phyloP scores from a whole-genome alignment of 306 rosid species.

The Betula pendula region DNA sequence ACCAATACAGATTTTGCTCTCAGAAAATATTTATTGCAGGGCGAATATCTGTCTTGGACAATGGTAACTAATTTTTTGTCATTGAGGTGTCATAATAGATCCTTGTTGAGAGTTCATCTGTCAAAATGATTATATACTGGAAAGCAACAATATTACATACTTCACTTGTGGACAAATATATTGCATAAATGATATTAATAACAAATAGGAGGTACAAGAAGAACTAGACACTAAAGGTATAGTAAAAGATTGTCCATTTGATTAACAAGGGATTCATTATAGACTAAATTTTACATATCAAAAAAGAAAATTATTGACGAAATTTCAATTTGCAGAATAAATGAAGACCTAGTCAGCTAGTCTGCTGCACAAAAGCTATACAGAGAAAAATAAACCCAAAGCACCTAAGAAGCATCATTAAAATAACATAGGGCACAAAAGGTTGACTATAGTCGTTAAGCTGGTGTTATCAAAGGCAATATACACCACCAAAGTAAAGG shows the following conservation, averaged over 20 bases:
- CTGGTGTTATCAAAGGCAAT: not conserved
- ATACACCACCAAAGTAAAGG: not conserved
- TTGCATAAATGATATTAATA: not conserved
- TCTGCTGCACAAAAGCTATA: not conserved
- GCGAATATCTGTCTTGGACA: not conserved
- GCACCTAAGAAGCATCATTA: not conserved
- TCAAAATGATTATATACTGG: slow-evolving; percentile 7
- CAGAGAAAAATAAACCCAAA: not conserved
- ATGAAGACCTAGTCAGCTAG: not conserved
- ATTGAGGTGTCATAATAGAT: not conserved
- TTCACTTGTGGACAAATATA: slow-evolving; percentile 9
- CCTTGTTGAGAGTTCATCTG: not conserved
- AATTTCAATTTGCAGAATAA: not conserved
- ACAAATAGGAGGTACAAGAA: not conserved
- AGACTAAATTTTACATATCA: not conserved
- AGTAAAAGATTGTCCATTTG: not conserved
- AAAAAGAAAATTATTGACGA: too few relatives aligned
- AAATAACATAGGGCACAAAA: not conserved
- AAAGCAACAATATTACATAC: not conserved
- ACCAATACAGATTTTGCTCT: not conserved
- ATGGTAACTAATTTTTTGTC: not conserved
- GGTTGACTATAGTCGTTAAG: not conserved
- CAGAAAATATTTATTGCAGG: not conserved
- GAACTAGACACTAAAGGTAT: not conserved
- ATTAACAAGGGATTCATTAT: not conserved